Evolutionary conservation across 306 rosid genomes (phyloP).

Genomic region (Trifolium subterraneum): DNA sequence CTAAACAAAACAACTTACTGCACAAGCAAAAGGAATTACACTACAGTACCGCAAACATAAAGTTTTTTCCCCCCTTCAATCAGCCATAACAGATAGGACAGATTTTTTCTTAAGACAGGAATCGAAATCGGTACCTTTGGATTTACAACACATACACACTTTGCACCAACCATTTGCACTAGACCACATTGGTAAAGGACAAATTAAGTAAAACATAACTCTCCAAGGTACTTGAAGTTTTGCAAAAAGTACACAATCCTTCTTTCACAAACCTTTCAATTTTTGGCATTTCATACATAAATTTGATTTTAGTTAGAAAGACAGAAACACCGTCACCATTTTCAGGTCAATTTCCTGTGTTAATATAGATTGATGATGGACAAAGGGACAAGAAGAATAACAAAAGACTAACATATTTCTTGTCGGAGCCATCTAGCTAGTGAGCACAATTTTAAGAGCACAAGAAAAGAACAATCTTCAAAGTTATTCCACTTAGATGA

Average conservation of each 20-base stretch:
- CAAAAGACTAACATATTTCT: constrained; percentile 14
- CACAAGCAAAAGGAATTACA: constrained; percentile 18
- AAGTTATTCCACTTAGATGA: constrained; percentile 20
- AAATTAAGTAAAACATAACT: constrained; percentile 2
- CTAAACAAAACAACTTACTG: constrained; percentile 18
- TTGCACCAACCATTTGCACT: not conserved
- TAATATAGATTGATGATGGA: constrained; percentile 8
- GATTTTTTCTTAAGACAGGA: too few relatives aligned
- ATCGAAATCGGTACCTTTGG: too few relatives aligned
- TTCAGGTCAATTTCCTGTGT: constrained; percentile 19
- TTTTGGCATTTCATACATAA: not conserved
- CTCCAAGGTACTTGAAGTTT: constrained; percentile 19
- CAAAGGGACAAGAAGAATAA: constrained; percentile 9
- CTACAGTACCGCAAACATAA: not conserved
- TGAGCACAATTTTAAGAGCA: constrained; percentile 29
- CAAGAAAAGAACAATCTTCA: constrained; percentile 12
- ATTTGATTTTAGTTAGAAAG: not conserved
- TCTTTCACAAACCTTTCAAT: constrained; percentile 33
- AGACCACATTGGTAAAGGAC: not conserved
- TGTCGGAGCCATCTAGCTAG: constrained; percentile 6
- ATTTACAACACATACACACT: not conserved
- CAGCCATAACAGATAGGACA: too few relatives aligned
- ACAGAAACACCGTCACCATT: constrained; percentile 20
- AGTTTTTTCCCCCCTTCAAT: too few relatives aligned
- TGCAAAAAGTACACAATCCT: constrained; percentile 18